Conservation (phyloP, 148 eudicot species). For the Arbutus unedo region DNA sequence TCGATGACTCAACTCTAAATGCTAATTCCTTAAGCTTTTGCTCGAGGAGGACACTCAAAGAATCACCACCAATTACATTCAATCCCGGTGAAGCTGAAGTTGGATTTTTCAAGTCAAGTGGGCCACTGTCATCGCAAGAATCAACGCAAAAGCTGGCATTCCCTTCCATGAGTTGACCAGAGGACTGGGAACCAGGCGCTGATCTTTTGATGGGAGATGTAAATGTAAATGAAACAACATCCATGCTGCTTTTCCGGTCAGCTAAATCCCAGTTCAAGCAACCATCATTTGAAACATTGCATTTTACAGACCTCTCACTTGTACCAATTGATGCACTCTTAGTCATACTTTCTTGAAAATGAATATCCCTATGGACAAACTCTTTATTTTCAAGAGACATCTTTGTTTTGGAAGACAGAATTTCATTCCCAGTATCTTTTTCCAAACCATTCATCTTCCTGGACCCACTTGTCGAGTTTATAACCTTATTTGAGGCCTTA, state of each 20-base stretch:
- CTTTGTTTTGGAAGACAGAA: slow-evolving; percentile 40
- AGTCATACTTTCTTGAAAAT: slow-evolving; percentile 24
- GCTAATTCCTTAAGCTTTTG: slow-evolving; percentile 87
- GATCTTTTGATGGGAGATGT: slow-evolving; percentile 88
- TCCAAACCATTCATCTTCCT: slow-evolving; percentile 37
- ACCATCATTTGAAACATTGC: slow-evolving; percentile 39
- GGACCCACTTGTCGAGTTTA: slow-evolving; percentile 31
- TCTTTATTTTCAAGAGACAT: slow-evolving; percentile 45
- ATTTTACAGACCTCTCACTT: slow-evolving; percentile 42
- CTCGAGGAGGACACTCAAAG: slow-evolving; percentile 81
- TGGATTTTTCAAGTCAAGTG: slow-evolving; percentile 31
- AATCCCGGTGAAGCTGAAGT: slow-evolving; percentile 38
- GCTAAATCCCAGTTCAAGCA: slow-evolving; percentile 37
- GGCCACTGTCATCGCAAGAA: slow-evolving; percentile 25
- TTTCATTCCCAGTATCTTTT: slow-evolving; percentile 37
- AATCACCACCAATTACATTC: slow-evolving; percentile 58
- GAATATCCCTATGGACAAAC: slow-evolving; percentile 24
- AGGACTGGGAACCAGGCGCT: slow-evolving; percentile 30
- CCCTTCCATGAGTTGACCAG: slow-evolving; percentile 32
- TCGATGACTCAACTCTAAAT: slow-evolving; percentile 53
- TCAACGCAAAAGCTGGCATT: slow-evolving; percentile 21
- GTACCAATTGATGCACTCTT: slow-evolving; percentile 28
- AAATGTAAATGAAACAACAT: slow-evolving; percentile 92
- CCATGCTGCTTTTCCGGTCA: slow-evolving; percentile 52
- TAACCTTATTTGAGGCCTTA: slow-evolving; percentile 54